Evolutionary conservation across 2,329 filamentous ascomycete genomes (phyloP), one percentile per base, ranked within the genome.

Genomic region (Beauveria australis): DNA sequence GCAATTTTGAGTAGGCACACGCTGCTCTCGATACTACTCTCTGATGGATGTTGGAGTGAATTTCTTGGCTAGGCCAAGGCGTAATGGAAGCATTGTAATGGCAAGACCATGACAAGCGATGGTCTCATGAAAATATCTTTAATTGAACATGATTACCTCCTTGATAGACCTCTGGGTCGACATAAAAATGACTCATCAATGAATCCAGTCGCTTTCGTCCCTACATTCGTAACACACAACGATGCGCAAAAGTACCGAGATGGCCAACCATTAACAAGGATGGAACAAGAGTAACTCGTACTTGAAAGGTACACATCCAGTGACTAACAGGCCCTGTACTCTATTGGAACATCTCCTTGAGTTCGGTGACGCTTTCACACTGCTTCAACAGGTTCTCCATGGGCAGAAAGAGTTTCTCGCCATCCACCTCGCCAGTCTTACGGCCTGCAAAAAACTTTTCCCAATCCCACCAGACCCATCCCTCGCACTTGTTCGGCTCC

Each of bases 401-500:
- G 0, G 74, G 74, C 6, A 72, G 60, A 53, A 76, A 76, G 19
- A 75, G 56, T n/a, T 24, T 22, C n/a, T 33, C 28, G 28, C 10
- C 47, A 10, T 62, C 40, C 1, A 61, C 47, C 30, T 43, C 19
- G 9, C 44, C 60, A 10, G 67, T 67, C 1, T 67, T 63, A 24
- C 67, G 67, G 60, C 75, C 69, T 26, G 61, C 61, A 51, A 64
- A 69, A 33, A 83, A 64, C 22, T 80, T 74, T 0, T 75, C 70
- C 76, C 76, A 81, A 3, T 69, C 68, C 64, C 72, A 72, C 80
- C 79, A 83, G 8, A 67, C 62, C 81, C 81, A 84, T 0, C 70
- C 72, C 8, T 74, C 74, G 64, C 81, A 83, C 66, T 84, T 84
- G 1, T 79, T 66, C 0, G 77, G 76, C 60, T 84, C 81, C 53